Evolutionary conservation across 768 basidiomycete species (phyloP).

Genomic region (Tulasnella sp.): DNA sequence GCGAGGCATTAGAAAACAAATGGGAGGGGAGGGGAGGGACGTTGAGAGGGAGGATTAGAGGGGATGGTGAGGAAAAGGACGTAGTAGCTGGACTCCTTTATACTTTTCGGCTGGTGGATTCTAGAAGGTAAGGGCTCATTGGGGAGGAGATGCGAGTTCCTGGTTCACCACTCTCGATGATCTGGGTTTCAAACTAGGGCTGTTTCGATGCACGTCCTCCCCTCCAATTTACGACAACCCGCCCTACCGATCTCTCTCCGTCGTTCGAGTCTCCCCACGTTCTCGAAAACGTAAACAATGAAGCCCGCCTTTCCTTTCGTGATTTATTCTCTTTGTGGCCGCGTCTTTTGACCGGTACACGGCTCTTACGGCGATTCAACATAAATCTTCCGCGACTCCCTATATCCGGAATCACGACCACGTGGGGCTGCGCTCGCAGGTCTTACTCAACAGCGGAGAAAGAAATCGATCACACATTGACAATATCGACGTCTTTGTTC

Average conservation of each 20-base stretch:
- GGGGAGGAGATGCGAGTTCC: neutral
- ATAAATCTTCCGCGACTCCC: neutral
- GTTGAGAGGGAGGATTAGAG: neutral
- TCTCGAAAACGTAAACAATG: neutral
- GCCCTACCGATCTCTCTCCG: neutral
- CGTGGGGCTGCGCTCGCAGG: neutral
- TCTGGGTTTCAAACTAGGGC: neutral
- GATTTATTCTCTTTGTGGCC: neutral
- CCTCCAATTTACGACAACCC: neutral
- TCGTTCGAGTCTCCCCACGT: neutral
- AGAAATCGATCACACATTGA: neutral
- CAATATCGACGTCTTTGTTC: neutral
- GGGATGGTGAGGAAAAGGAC: neutral
- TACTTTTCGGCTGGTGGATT: neutral
- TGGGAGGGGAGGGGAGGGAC: too few relatives aligned
- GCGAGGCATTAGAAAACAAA: neutral
- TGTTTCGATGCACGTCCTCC: neutral
- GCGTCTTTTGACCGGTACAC: neutral
- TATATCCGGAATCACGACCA: neutral
- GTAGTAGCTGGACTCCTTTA: neutral
- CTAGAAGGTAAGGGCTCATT: neutral
- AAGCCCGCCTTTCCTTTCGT: neutral
- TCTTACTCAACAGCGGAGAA: neutral
- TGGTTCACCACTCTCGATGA: neutral
- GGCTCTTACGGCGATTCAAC: neutral